Percentiles rank a stretch among this genome's conserved stretches.
phyloP scores from a whole-genome alignment of 2,329 filamentous ascomycete species.

The Penicillium sp. region DNA sequence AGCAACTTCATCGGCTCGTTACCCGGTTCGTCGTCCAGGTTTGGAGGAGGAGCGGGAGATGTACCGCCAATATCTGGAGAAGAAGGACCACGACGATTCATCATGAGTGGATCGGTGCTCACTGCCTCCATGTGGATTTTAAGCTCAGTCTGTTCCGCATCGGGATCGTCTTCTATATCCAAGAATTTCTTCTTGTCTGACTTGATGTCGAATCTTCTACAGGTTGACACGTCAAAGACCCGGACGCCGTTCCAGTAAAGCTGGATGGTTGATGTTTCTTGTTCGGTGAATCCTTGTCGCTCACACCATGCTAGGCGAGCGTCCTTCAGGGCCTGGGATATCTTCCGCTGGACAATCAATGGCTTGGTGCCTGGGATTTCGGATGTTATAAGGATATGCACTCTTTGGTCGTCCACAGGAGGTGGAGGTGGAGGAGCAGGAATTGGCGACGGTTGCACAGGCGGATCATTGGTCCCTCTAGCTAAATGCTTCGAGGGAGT shows the following conservation, averaged over 20 bases:
- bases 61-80: conserved; percentile 7
- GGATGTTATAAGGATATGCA: conserved; percentile 73
- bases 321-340: conserved; percentile 70
- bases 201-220: conserved; percentile 69
- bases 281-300: conserved; percentile 61
- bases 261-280: conserved; percentile 64
- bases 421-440: neutral
- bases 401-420: conserved; percentile 53
- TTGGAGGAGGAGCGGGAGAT: conserved; percentile 6
- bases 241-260: conserved; percentile 78
- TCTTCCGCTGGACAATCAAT: conserved; percentile 68
- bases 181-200: conserved; percentile 49
- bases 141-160: conserved; percentile 57
- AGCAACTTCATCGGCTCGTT: conserved; percentile 53
- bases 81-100: conserved; percentile 29
- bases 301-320: conserved; percentile 73
- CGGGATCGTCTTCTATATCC: conserved; percentile 54
- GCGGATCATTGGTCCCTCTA: neutral
- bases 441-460: conserved; percentile 1
- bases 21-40: conserved; percentile 32
- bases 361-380: conserved; percentile 65
- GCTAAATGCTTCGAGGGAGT: neutral
- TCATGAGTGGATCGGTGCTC: conserved; percentile 67
- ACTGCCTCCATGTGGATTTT: conserved; percentile 79
- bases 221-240: conserved; percentile 77